These are phyloP conservation scores for Pleurotus tuoliensis DNA, from an alignment of 768 basidiomycete species.

Conservation along the genomic window DNA sequence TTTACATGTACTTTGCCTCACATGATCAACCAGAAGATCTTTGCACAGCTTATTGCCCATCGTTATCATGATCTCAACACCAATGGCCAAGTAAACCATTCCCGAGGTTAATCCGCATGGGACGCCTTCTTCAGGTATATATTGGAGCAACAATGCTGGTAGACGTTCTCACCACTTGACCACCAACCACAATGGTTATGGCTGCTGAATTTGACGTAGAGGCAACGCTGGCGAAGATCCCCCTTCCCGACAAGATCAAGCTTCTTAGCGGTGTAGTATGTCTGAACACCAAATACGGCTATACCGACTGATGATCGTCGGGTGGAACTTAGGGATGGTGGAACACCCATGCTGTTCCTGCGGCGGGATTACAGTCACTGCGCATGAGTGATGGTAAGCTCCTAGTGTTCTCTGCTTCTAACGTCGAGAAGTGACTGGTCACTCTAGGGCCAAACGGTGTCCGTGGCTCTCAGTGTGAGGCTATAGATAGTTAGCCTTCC, in stretches of 20 bases:
- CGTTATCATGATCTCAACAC: not conserved
- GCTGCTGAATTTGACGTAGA: slow-evolving; percentile 31
- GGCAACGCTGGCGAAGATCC: slow-evolving; percentile 30
- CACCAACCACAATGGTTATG: slow-evolving; percentile 13
- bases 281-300: not conserved
- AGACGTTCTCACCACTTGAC: not conserved
- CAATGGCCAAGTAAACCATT: not conserved
- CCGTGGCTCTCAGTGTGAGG: slow-evolving; percentile 40
- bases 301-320: not conserved
- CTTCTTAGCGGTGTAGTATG: slow-evolving; percentile 38
- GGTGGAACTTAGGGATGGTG: slow-evolving; percentile 36
- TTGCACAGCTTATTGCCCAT: not conserved
- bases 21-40: not conserved
- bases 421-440: not conserved
- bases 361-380: slow-evolving; percentile 36
- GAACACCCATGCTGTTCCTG: slow-evolving; percentile 40
- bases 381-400: slow-evolving; percentile 43
- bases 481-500: not conserved
- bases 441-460: slow-evolving; percentile 44
- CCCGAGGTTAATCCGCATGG: not conserved
- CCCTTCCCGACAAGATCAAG: slow-evolving; percentile 38
- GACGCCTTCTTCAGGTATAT: not conserved
- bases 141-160: not conserved
- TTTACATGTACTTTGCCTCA: not conserved
- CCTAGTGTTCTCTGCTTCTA: not conserved